These are phyloP conservation scores for Ascochyta koolunga DNA, from an alignment of 2,329 filamentous ascomycete species.

Conservation along the genomic window DNA sequence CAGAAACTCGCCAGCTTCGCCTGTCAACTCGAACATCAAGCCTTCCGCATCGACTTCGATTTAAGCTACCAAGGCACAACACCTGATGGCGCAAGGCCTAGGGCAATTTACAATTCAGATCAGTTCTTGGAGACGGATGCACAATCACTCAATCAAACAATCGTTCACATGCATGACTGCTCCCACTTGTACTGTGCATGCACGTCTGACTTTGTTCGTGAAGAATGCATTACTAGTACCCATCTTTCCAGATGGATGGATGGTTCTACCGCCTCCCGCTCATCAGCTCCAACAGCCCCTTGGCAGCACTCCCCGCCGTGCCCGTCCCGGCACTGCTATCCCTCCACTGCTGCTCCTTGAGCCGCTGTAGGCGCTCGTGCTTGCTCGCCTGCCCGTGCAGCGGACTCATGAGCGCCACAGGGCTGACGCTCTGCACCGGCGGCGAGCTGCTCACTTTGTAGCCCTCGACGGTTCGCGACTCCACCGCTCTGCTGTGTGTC, in stretches of 20 bases:
- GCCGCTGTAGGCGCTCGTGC: conserved; percentile 31
- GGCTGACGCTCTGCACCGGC: conserved; percentile 15
- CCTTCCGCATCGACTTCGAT: not conserved
- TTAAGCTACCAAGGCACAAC: not conserved
- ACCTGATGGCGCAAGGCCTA: conserved; percentile 6
- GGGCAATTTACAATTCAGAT: not conserved
- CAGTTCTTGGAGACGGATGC: not conserved
- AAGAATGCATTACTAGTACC: not conserved
- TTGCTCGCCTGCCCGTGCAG: conserved; percentile 19
- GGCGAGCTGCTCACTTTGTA: conserved; percentile 40
- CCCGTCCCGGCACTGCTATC: conserved; percentile 46
- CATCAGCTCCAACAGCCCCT: conserved; percentile 59
- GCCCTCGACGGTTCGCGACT: conserved; percentile 45
- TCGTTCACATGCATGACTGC: not conserved
- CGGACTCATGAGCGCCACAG: conserved; percentile 3
- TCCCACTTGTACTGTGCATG: not conserved
- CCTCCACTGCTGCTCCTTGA: conserved; percentile 36
- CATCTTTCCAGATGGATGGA: not conserved
- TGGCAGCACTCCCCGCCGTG: conserved; percentile 58
- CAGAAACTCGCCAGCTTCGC: conserved; percentile 2
- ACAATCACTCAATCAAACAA: not conserved
- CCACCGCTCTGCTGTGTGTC: conserved; percentile 37
- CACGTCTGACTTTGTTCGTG: not conserved
- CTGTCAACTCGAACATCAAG: not conserved
- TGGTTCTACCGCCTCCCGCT: conserved; percentile 26